Conservation (phyloP, 2,329 filamentous ascomycete genomes). For the Cercospora sp. region DNA sequence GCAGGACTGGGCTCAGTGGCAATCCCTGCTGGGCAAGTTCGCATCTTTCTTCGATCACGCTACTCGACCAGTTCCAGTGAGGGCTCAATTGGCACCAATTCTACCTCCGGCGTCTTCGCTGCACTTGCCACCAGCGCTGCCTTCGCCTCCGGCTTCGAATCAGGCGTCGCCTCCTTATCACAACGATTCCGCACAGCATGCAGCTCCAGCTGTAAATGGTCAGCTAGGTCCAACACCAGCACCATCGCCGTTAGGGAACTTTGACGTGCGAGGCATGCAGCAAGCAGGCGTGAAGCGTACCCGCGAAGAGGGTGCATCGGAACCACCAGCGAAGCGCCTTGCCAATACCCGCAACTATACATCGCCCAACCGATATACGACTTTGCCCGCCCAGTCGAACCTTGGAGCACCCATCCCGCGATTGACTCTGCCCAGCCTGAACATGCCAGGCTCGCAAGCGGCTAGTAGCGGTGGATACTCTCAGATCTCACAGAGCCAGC, state of each 20-base stretch:
- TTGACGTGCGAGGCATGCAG: constrained; percentile 38
- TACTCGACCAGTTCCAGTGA: constrained; percentile 42
- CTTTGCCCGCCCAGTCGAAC: constrained; percentile 39
- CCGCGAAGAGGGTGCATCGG: constrained; percentile 55
- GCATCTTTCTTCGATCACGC: constrained; percentile 78
- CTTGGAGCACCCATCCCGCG: constrained; percentile 46
- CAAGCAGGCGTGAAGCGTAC: constrained; percentile 56
- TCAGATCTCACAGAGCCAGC: constrained; percentile 38
- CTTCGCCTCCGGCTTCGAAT: constrained; percentile 54
- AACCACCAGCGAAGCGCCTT: constrained; percentile 59
- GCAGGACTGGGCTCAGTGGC: constrained; percentile 84
- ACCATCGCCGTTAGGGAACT: constrained; percentile 45
- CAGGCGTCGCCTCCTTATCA: constrained; percentile 54
- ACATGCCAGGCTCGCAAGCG: constrained; percentile 55
- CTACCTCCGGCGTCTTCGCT: constrained; percentile 53
- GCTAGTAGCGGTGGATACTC: constrained; percentile 28
- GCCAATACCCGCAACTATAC: constrained; percentile 32
- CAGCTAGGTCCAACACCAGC: constrained; percentile 44
- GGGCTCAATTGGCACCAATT: constrained; percentile 37
- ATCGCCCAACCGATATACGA: constrained; percentile 37
- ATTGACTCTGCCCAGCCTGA: constrained; percentile 71
- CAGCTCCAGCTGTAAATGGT: constrained; percentile 44
- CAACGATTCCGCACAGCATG: constrained; percentile 36
- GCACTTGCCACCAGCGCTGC: constrained; percentile 49
- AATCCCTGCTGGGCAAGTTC: constrained; percentile 78